Base-by-base conservation (phyloP, 306 rosid genomes). In the Alnus rubra region DNA sequence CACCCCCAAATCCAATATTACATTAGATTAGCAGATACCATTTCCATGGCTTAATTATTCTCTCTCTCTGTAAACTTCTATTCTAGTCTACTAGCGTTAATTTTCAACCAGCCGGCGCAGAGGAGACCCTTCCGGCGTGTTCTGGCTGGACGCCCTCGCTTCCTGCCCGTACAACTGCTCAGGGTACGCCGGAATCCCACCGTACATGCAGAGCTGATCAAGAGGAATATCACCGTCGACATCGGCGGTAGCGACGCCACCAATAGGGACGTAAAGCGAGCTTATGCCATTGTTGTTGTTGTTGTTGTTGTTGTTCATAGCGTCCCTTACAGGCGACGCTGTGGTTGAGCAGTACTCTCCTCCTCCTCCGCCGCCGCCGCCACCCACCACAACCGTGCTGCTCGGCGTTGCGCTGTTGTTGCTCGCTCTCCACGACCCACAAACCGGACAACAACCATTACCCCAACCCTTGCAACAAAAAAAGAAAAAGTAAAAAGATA, bases 281-380 rank as follows among this genome's bases (percentile, higher is more conserved):
- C 51, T 44, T 11, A 67, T 23, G 28, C 28, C 28, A 23, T 23
- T 23, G 28, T 23, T 23, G 28, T 23, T 23, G 28, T 11, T 23
- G 28, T 23, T 23, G 28, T 11, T 63, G 59, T 42, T 45, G 58
- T n/a, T 67, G 12, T 48, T 30, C 42, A 58, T 9, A 50, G 75
- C 11, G 33, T 53, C 78, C 71, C 74, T 69, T 15, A 42, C 47
- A 45, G 87, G 88, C 7, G 85, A 80, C n/a, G 82, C 71, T 19
- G 87, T 82, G 48, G 85, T 78, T 53, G 90, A 78, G 55, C 84
- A 67, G 13, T 39, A 76, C 47, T 88, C 84, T 14, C 75, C 78
- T 9, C 82, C 65, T 30, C 69, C 45, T 30, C 64, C 64, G 2
- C 45, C 63, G 49, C 63, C 63, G 35, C 78, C 86, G 35, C 81